Percentiles rank a stretch among this genome's conserved stretches.
Conservation (phyloP, 2,329 filamentous ascomycete genomes). For the Ophiostoma triangulosporum region DNA sequence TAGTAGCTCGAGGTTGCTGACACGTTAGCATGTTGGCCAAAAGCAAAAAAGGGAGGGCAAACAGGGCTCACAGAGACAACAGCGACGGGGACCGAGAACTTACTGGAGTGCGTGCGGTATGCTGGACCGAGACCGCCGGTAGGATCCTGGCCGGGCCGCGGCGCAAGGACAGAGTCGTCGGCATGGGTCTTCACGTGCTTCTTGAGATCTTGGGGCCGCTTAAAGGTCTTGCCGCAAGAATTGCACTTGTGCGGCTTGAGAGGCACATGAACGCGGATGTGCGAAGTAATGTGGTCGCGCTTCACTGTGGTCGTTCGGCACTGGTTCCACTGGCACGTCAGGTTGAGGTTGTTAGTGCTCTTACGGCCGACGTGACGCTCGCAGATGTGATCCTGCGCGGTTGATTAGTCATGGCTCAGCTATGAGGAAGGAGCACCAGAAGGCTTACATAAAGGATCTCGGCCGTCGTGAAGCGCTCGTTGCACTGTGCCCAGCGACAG, state of each 20-base stretch:
- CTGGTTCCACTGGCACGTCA: slow-evolving; percentile 94
- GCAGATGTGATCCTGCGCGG: slow-evolving; percentile 78
- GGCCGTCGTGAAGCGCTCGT: slow-evolving; percentile 42
- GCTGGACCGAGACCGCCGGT: slow-evolving; percentile 33
- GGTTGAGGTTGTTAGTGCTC: slow-evolving; percentile 95
- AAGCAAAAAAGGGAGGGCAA: slow-evolving; percentile 7
- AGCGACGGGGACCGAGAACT: slow-evolving; percentile 26
- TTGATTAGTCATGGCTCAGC: not conserved
- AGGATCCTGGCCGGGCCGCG: slow-evolving; percentile 35
- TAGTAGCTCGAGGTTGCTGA: slow-evolving; percentile 45
- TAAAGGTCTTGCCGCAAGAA: slow-evolving; percentile 97
- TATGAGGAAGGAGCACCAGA: not conserved
- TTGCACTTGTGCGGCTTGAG: slow-evolving; percentile 98
- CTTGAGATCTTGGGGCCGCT: slow-evolving; percentile 96
- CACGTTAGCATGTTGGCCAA: slow-evolving; percentile 1
- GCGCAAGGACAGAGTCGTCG: slow-evolving; percentile 69
- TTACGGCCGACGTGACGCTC: slow-evolving; percentile 97
- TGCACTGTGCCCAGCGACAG: slow-evolving; percentile 47
- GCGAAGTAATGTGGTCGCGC: slow-evolving; percentile 97
- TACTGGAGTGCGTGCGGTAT: slow-evolving; percentile 40
- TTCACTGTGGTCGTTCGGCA: slow-evolving; percentile 96
- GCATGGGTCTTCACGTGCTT: slow-evolving; percentile 99
- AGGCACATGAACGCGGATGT: slow-evolving; percentile 97
- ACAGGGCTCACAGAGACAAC: not conserved
- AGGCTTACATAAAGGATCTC: slow-evolving; percentile 43